Evolutionary conservation across 169 alveolate genomes (phyloP).

Genomic region (Plasmodium reichenowi): DNA sequence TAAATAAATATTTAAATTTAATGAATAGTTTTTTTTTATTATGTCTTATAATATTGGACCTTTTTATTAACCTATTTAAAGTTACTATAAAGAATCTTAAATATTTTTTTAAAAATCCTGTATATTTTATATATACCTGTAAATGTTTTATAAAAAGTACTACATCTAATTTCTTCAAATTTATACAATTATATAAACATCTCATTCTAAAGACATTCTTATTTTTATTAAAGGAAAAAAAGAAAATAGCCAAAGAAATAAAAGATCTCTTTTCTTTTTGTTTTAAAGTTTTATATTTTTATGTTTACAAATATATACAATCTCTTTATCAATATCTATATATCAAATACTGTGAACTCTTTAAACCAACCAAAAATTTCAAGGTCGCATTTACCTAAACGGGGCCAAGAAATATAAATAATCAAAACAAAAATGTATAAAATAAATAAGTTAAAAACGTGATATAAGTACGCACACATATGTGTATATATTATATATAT

Average conservation of each 20-base stretch:
- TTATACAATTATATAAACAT: neutral
- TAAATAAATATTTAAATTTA: slow-evolving; percentile 32
- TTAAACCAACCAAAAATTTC: slow-evolving; percentile 18
- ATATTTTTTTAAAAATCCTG: slow-evolving; percentile 6
- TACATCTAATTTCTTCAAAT: neutral
- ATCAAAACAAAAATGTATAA: too few relatives aligned
- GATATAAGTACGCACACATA: too few relatives aligned
- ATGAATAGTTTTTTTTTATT: slow-evolving; percentile 18
- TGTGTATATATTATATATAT: too few relatives aligned
- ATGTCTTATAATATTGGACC: slow-evolving; percentile 22
- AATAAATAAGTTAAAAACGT: too few relatives aligned
- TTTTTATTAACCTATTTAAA: neutral
- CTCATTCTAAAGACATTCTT: neutral
- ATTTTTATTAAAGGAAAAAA: slow-evolving; percentile 14
- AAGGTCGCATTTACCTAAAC: neutral
- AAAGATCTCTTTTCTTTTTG: neutral
- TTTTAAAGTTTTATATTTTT: slow-evolving; percentile 17
- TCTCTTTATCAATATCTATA: slow-evolving; percentile 20
- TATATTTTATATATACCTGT: neutral
- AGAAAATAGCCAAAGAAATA: slow-evolving; percentile 42
- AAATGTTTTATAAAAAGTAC: slow-evolving; percentile 12
- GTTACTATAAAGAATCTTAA: neutral
- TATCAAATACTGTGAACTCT: slow-evolving; percentile 25
- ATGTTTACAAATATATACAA: slow-evolving; percentile 14
- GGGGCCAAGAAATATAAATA: too few relatives aligned